Conservation (phyloP, 2,329 filamentous ascomycete species). For the Hypoxylon sp. region DNA sequence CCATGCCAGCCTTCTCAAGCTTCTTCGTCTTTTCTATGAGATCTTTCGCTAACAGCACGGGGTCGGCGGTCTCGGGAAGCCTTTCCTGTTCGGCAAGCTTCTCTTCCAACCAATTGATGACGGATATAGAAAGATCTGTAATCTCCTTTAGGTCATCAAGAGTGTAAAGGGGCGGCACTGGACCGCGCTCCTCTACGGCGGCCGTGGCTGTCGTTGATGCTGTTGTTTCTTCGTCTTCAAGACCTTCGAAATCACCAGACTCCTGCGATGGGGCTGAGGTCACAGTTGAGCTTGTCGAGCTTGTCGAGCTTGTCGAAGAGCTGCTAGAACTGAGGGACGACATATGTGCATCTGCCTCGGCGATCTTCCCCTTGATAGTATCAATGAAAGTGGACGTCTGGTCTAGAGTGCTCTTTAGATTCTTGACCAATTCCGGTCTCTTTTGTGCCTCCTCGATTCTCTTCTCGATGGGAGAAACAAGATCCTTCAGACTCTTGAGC, state of each 20-base stretch:
- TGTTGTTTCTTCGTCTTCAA: slow-evolving; percentile 77
- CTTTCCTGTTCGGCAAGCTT: slow-evolving; percentile 79
- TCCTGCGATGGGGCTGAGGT: slow-evolving; percentile 64
- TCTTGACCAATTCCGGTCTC: slow-evolving; percentile 78
- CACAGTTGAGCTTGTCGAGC: slow-evolving; percentile 59
- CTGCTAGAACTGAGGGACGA: slow-evolving; percentile 67
- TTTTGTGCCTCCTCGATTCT: slow-evolving; percentile 79
- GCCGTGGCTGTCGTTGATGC: slow-evolving; percentile 58
- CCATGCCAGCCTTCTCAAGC: slow-evolving; percentile 78
- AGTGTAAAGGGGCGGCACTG: slow-evolving; percentile 77
- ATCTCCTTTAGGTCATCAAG: slow-evolving; percentile 79
- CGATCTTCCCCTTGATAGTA: slow-evolving; percentile 78
- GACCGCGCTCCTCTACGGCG: slow-evolving; percentile 66
- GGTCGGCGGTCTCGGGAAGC: slow-evolving; percentile 79
- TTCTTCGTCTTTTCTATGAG: slow-evolving; percentile 77
- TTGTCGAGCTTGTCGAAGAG: slow-evolving; percentile 61
- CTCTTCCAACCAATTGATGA: slow-evolving; percentile 81
- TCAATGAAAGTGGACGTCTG: slow-evolving; percentile 79
- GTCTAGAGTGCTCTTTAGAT: slow-evolving; percentile 78
- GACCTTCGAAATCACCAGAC: slow-evolving; percentile 75
- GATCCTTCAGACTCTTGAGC: slow-evolving; percentile 81
- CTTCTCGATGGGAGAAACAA: slow-evolving; percentile 83
- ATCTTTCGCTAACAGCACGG: slow-evolving; percentile 80
- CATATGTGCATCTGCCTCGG: slow-evolving; percentile 75
- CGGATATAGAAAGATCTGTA: slow-evolving; percentile 72